Evolutionary conservation across 2,329 filamentous ascomycete genomes (phyloP), one percentile per base, ranked within the genome.

Genomic region (Arthrinium puccinioides): DNA sequence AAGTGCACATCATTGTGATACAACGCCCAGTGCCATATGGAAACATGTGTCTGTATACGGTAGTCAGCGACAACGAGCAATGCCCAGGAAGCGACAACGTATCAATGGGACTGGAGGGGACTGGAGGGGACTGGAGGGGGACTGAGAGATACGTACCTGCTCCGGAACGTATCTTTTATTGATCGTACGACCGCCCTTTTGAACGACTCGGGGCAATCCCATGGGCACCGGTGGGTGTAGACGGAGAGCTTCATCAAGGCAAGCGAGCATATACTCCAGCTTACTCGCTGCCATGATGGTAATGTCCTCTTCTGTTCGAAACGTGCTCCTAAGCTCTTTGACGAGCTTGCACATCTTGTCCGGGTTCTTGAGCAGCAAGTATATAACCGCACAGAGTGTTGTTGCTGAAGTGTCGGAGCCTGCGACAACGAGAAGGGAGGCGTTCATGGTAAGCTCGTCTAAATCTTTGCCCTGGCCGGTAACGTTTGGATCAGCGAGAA

Each of bases 321-420:
- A 59, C 3, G 32, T 39, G 5, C 32, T 26, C 7, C 51, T 50
- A 15, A 60, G 41, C 34, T 58, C 52, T 1, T 43, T 27, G 8
- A 43, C 42, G 9, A 59, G 40, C 11, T 37, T 43, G 2, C 41
- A 29, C 9, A 55, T 38, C 14, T 44, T 48, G 3, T 39, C 21
- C 1, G 54, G 52, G 36, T 53, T 48, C 4, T 51, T 56, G 2
- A 67, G 48, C 5, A 73, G 52, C 4, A 65, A 49, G 41, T 59
- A 72, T 0, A 55, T 45, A 42, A 56, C 45, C 43, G 65, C 49
- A 41, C 57, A 51, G 11, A 73, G 54, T 2, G 66, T 51, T 0
- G 67, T 70, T 0, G 69, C 66, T 24, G 31, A 19, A 14, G 31
- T 33, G 15, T 33, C 20, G 16, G 19, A 33, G 19, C 31, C 20